A percentile compares a stretch with the other conserved stretches of the same genome.
Conservation (phyloP, 306 rosid species). For the Prunus armeniaca region DNA sequence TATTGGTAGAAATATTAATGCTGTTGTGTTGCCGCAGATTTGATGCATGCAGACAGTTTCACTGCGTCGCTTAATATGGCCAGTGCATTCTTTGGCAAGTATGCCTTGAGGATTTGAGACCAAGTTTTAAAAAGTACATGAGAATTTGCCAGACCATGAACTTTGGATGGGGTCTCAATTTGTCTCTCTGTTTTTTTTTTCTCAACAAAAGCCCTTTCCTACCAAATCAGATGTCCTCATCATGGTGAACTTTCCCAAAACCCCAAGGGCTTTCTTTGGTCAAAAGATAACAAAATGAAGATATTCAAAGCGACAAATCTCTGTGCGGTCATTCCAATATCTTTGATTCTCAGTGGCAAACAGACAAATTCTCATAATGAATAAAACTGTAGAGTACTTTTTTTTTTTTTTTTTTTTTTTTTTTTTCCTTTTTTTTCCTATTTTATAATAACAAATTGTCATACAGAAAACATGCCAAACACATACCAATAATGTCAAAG, state of each 20-base stretch:
- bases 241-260: too few relatives aligned
- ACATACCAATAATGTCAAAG: background rate
- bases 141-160: background rate
- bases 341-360: background rate
- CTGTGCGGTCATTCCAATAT: background rate
- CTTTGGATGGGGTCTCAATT: background rate
- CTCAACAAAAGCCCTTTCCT: too few relatives aligned
- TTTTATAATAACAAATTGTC: background rate
- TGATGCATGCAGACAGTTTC: too few relatives aligned
- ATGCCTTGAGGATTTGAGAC: too few relatives aligned
- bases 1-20: too few relatives aligned
- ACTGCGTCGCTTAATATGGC: too few relatives aligned
- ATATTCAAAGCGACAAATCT: slow-evolving; percentile 3
- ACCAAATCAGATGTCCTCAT: too few relatives aligned
- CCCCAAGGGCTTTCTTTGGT: background rate
- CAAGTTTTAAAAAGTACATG: too few relatives aligned
- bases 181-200: background rate
- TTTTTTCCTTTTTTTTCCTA: background rate
- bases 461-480: background rate
- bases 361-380: background rate
- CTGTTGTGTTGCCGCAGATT: too few relatives aligned
- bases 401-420: background rate
- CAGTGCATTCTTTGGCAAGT: too few relatives aligned
- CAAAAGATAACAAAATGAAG: background rate
- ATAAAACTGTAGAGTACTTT: background rate